Conservation (phyloP, 2,329 filamentous ascomycete species). For the Curvularia sp. region DNA sequence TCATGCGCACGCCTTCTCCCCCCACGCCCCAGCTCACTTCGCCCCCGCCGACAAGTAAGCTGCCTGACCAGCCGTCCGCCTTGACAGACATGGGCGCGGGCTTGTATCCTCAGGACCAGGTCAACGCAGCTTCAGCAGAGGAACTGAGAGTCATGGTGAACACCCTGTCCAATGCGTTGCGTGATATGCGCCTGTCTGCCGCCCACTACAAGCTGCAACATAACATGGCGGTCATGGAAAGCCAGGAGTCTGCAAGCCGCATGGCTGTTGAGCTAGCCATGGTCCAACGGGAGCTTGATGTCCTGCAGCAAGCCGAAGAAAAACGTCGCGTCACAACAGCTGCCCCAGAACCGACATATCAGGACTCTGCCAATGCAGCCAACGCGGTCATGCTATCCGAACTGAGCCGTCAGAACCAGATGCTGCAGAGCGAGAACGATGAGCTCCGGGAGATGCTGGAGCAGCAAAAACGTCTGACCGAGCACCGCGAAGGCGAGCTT, state of each 20-base stretch:
- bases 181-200: conserved; percentile 78
- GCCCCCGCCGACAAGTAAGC: conserved; percentile 54
- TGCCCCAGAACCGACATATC: conserved; percentile 60
- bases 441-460: conserved; percentile 69
- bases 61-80: conserved; percentile 35
- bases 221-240: conserved; percentile 82
- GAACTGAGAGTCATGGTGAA: conserved; percentile 63
- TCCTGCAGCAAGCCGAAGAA: conserved; percentile 76
- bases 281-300: conserved; percentile 85
- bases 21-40: conserved; percentile 58
- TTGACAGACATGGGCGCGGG: conserved; percentile 45
- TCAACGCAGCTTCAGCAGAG: conserved; percentile 59
- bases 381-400: conserved; percentile 64
- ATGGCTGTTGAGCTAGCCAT: conserved; percentile 92
- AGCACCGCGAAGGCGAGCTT: conserved; percentile 77
- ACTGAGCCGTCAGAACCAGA: conserved; percentile 64
- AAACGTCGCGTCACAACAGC: conserved; percentile 65
- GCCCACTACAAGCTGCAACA: conserved; percentile 92
- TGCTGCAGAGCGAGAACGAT: conserved; percentile 70
- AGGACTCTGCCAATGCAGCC: conserved; percentile 58
- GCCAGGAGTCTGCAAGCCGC: conserved; percentile 81
- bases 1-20: conserved; percentile 59
- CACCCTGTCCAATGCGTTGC: conserved; percentile 60
- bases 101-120: conserved; percentile 59
- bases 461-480: conserved; percentile 78